Conservation (phyloP, 345 rosid species). For the Syzygium grande region DNA sequence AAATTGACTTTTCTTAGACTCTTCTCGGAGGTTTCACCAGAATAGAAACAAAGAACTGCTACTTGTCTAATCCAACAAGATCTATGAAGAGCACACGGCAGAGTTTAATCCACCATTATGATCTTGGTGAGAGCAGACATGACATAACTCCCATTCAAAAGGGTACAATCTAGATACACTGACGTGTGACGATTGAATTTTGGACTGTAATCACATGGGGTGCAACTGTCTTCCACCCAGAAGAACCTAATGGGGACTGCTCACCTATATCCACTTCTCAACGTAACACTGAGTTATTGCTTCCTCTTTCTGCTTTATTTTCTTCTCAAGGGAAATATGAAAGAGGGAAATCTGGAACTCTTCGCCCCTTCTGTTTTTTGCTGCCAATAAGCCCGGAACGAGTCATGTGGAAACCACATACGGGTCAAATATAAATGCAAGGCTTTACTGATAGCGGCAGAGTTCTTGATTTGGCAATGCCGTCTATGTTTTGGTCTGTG, state of each 20-base stretch:
- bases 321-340: background rate
- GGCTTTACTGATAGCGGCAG: too few species aligned
- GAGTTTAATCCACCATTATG: background rate
- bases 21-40: background rate
- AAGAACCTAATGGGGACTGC: background rate
- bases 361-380: background rate
- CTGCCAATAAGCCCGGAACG: background rate
- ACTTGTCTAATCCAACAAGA: background rate
- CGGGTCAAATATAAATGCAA: too few species aligned
- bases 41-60: background rate
- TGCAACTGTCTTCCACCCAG: background rate
- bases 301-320: background rate
- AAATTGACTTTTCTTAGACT: background rate
- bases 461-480: background rate
- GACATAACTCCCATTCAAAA: background rate
- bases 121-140: background rate
- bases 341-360: background rate
- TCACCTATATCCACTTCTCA: background rate
- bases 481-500: background rate
- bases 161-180: background rate
- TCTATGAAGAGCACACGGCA: background rate
- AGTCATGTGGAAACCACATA: background rate
- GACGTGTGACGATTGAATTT: background rate
- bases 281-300: background rate
- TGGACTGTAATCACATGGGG: background rate